Conservation (phyloP, 2,329 filamentous ascomycete species). For the Fusarium tupiense region DNA sequence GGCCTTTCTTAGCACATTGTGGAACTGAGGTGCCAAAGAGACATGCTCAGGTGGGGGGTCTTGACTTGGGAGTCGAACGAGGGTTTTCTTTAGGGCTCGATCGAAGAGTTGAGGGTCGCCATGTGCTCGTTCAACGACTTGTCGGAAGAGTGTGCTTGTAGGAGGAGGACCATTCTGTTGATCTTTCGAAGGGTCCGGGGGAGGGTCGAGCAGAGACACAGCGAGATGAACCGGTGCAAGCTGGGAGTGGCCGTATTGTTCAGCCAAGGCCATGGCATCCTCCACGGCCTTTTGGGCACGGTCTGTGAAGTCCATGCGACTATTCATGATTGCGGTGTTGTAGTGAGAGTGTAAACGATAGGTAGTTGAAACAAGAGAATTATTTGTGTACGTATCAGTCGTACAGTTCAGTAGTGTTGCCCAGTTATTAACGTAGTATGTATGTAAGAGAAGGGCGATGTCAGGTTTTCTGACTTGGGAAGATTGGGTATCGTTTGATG, state of each 20-base stretch:
- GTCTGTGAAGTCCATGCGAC: slow-evolving; percentile 92
- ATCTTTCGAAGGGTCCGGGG: slow-evolving; percentile 80
- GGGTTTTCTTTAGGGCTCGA: slow-evolving; percentile 86
- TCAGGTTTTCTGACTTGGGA: slow-evolving; percentile 36
- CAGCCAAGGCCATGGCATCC: slow-evolving; percentile 86
- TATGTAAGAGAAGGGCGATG: slow-evolving; percentile 22
- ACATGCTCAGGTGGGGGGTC: slow-evolving; percentile 93
- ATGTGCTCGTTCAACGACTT: slow-evolving; percentile 92
- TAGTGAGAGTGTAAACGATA: slow-evolving; percentile 3
- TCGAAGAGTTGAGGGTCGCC: slow-evolving; percentile 92
- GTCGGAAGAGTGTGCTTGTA: slow-evolving; percentile 83
- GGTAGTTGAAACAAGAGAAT: slow-evolving; percentile 6
- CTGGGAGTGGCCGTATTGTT: slow-evolving; percentile 91
- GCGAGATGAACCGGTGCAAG: slow-evolving; percentile 91
- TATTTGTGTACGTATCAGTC: not conserved
- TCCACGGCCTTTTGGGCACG: slow-evolving; percentile 88
- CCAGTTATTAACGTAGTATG: slow-evolving; percentile 8
- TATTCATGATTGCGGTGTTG: slow-evolving; percentile 66
- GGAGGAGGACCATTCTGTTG: slow-evolving; percentile 79
- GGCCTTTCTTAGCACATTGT: slow-evolving; percentile 83
- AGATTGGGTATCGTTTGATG: slow-evolving; percentile 39
- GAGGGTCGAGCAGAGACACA: slow-evolving; percentile 80
- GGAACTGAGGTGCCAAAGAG: slow-evolving; percentile 82
- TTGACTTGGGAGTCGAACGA: slow-evolving; percentile 92
- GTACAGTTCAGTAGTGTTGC: slow-evolving; percentile 17